Conservation (phyloP, 257 asterid species). For the Solanum medicagineum region DNA sequence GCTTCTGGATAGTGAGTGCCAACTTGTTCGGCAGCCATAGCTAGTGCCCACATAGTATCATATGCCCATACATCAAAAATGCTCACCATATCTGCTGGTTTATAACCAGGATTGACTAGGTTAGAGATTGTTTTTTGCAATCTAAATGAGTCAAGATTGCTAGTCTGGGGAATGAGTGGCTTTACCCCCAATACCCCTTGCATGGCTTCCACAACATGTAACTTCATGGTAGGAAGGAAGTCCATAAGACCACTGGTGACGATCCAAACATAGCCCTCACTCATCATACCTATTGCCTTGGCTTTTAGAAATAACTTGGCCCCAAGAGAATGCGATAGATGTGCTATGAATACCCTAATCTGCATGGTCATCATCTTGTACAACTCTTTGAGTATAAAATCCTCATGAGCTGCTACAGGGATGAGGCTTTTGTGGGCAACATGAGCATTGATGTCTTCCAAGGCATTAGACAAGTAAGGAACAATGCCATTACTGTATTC, state of each 20-base stretch:
- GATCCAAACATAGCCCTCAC: conserved; percentile 23
- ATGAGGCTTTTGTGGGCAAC: not conserved
- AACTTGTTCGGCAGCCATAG: not conserved
- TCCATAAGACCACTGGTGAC: conserved; percentile 24
- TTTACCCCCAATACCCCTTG: conserved; percentile 29
- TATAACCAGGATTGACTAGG: not conserved
- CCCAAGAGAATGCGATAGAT: conserved; percentile 14
- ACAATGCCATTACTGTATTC: not conserved
- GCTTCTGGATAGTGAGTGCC: not conserved
- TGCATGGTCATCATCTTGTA: conserved; percentile 22
- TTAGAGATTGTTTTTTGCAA: conserved; percentile 3
- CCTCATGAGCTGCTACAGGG: not conserved
- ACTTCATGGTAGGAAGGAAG: conserved; percentile 3
- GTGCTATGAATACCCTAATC: conserved; percentile 30
- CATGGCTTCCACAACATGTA: conserved; percentile 23
- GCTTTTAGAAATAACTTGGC: conserved; percentile 10
- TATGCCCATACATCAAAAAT: conserved; percentile 29
- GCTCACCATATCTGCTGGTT: conserved; percentile 2
- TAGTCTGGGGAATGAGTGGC: conserved; percentile 13
- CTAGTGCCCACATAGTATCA: conserved; percentile 28
- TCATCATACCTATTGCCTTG: conserved; percentile 18
- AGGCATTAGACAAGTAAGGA: not conserved
- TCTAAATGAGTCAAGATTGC: not conserved
- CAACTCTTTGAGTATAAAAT: not conserved
- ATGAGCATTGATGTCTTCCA: not conserved